These are phyloP conservation scores for Arthrinium phaeospermum DNA, from an alignment of 2,329 filamentous ascomycete species.

Conservation along the genomic window DNA sequence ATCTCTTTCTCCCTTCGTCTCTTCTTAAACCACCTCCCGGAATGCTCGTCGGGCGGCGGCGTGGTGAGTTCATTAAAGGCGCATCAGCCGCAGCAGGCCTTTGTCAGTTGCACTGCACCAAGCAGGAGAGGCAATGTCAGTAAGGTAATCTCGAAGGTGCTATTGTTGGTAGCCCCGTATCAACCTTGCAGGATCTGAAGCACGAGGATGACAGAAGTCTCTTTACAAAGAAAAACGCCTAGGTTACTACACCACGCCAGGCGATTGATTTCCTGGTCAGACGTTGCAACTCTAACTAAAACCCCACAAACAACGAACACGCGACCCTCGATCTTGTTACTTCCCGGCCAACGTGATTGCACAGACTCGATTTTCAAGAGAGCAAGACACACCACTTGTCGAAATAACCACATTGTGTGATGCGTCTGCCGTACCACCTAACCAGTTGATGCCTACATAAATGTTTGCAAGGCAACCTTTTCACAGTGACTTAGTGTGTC, in stretches of 20 bases:
- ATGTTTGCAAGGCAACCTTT: neutral
- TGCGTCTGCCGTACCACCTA: neutral
- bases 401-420: neutral
- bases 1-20: neutral
- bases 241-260: neutral
- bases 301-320: conserved; percentile 13
- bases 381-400: neutral
- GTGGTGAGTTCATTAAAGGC: neutral
- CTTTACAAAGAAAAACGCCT: neutral
- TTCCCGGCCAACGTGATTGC: neutral
- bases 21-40: neutral
- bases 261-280: neutral
- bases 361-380: neutral
- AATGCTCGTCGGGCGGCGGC: neutral
- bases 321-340: neutral
- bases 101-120: neutral
- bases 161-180: neutral
- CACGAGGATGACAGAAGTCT: conserved; percentile 12
- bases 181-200: conserved; percentile 11
- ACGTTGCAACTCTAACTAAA: conserved; percentile 13
- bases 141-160: neutral
- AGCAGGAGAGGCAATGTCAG: neutral
- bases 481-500: neutral
- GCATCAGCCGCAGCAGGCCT: neutral
- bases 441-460: neutral